These are phyloP conservation scores for Gynandropsis gynandra DNA, from an alignment of 345 rosid species.

Conservation along the genomic window DNA sequence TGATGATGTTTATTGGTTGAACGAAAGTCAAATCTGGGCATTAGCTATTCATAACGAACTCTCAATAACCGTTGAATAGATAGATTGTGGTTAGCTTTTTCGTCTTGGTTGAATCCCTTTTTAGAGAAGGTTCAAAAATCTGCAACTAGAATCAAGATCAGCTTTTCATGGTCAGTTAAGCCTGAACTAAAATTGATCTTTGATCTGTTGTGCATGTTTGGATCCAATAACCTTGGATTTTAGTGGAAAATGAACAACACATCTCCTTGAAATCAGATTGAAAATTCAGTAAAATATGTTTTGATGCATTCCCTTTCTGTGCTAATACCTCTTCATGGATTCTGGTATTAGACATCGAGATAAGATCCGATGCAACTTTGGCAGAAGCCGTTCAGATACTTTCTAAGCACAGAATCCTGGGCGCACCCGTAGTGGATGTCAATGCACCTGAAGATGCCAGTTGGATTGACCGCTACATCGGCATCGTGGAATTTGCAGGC, in stretches of 20 bases:
- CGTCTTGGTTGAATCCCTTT: neutral
- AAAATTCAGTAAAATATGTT: neutral
- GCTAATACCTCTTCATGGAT: conserved; percentile 3
- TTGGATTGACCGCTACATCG: conserved; percentile 93
- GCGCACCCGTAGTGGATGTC: conserved; percentile 86
- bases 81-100: conserved; percentile 2
- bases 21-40: no score
- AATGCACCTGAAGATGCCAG: conserved; percentile 72
- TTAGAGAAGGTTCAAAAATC: conserved; percentile 2
- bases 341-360: conserved; percentile 52
- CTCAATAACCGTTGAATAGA: neutral
- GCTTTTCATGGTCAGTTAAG: neutral
- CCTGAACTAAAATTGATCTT: no score
- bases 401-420: conserved; percentile 53
- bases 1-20: no score
- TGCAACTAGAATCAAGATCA: conserved; percentile 1
- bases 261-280: neutral
- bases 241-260: conserved; percentile 11
- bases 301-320: neutral
- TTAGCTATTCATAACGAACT: conserved; percentile 10
- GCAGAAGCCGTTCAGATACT: conserved; percentile 82
- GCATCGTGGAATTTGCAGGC: conserved; percentile 92
- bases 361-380: conserved; percentile 69
- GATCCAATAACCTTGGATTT: neutral
- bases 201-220: neutral